Conservation (phyloP, 2,329 filamentous ascomycete genomes). For the Xylariaceae sp. region DNA sequence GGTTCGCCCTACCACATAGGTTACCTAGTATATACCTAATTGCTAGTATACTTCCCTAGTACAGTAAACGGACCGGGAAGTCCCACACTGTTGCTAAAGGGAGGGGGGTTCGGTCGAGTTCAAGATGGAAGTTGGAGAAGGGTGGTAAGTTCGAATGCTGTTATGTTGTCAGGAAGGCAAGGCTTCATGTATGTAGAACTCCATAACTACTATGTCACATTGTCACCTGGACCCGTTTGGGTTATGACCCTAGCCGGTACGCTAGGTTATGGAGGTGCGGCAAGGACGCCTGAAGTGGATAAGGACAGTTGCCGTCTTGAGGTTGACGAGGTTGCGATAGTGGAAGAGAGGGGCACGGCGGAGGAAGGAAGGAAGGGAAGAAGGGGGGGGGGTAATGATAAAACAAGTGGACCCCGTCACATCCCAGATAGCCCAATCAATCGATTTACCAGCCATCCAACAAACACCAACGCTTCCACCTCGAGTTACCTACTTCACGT, state of each 20-base stretch:
- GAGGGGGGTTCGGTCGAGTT: neutral
- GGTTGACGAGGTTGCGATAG: neutral
- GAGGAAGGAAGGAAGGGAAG: neutral
- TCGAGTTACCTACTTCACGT: constrained; percentile 11
- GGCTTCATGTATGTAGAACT: neutral
- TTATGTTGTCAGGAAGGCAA: neutral
- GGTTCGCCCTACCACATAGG: neutral
- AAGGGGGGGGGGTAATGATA: constrained; percentile 1
- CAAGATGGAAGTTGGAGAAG: constrained; percentile 10
- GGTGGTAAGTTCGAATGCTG: neutral
- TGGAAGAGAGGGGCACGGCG: neutral
- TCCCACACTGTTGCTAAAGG: constrained; percentile 3
- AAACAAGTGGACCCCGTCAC: constrained; percentile 25
- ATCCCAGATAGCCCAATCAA: constrained; percentile 31
- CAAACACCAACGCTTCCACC: constrained; percentile 24
- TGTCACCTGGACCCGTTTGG: neutral
- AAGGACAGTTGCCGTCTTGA: constrained; percentile 1
- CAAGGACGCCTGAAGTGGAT: constrained; percentile 24
- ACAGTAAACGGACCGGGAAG: neutral
- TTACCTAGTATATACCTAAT: neutral
- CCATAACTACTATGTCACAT: neutral
- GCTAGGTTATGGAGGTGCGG: constrained; percentile 1
- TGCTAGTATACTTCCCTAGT: too few relatives aligned
- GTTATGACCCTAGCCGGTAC: neutral
- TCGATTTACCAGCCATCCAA: constrained; percentile 32